phyloP scores from a whole-genome alignment of 148 eudicot genomes.

The Persicaria tinctoria region DNA sequence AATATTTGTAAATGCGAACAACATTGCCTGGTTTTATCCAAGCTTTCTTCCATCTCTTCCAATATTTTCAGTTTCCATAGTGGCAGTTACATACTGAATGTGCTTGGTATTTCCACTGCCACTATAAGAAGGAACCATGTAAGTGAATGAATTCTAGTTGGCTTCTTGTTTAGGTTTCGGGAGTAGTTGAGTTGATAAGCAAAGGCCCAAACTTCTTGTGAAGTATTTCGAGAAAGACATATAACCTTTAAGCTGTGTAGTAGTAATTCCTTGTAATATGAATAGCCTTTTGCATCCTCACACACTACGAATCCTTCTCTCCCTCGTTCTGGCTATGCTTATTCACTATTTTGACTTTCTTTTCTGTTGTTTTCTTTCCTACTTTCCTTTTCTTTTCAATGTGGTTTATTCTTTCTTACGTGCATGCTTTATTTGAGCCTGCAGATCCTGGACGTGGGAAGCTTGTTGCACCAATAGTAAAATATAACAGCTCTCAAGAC shows the following conservation, averaged over 20 bases:
- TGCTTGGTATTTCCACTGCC: background rate
- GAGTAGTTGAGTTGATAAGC: background rate
- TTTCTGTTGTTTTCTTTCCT: background rate
- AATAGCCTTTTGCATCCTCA: background rate
- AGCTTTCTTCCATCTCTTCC: background rate
- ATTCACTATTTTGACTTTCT: background rate
- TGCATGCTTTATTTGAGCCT: slow-evolving; percentile 11
- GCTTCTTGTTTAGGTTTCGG: background rate
- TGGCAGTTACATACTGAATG: background rate
- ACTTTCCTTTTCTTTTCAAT: background rate
- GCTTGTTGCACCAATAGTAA: slow-evolving; percentile 79
- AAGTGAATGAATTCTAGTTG: background rate
- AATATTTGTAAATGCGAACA: background rate
- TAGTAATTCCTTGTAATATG: background rate
- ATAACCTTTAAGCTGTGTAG: background rate
- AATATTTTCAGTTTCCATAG: background rate
- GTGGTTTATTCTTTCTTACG: background rate
- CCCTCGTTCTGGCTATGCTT: background rate
- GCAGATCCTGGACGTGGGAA: slow-evolving; percentile 83
- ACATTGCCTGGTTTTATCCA: slow-evolving; percentile 6
- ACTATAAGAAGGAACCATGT: background rate
- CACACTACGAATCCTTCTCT: background rate
- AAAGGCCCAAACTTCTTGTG: background rate
- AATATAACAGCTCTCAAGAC: slow-evolving; percentile 31
- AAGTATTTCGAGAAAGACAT: slow-evolving; percentile 1